A percentile compares a stretch with the other conserved stretches of the same genome.
Evolutionary conservation across 306 rosid species (phyloP).

Genomic region (Ochetophila trinervis): DNA sequence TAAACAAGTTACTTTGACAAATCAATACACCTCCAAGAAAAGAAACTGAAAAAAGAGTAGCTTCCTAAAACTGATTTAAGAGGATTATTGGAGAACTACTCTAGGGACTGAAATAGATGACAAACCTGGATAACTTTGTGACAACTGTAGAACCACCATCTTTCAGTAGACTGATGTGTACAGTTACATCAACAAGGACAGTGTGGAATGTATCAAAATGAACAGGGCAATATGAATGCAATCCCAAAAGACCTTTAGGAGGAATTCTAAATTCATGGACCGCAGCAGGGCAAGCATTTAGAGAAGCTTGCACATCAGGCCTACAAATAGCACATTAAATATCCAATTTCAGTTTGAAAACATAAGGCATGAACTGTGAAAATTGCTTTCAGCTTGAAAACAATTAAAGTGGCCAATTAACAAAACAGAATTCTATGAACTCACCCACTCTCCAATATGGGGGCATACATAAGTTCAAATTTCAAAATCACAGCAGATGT

Average conservation of each 20-base stretch:
- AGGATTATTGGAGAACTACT: constrained; percentile 6
- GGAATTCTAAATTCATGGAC: constrained; percentile 85
- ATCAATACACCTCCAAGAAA: background rate
- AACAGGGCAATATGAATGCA: constrained; percentile 86
- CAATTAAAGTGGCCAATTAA: constrained; percentile 16
- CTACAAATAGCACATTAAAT: constrained; percentile 38
- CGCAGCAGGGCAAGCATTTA: constrained; percentile 57
- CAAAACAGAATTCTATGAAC: constrained; percentile 24
- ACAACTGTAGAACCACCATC: constrained; percentile 43
- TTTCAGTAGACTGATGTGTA: constrained; percentile 66
- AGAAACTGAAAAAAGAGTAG: background rate
- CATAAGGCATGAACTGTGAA: constrained; percentile 4
- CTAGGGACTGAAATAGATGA: constrained; percentile 32
- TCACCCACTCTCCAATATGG: constrained; percentile 61
- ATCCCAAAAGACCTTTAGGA: constrained; percentile 78
- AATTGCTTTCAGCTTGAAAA: constrained; percentile 7
- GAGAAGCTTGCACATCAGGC: constrained; percentile 47
- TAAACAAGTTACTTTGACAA: constrained; percentile 16
- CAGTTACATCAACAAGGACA: constrained; percentile 73
- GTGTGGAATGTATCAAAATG: constrained; percentile 78
- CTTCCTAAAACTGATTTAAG: background rate
- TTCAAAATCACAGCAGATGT: constrained; percentile 71
- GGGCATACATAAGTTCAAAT: constrained; percentile 88
- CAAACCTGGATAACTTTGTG: constrained; percentile 64
- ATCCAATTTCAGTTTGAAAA: constrained; percentile 28